A percentile compares a stretch with the other conserved stretches of the same genome.
Conservation (phyloP, 1,284 basidiomycete genomes). For the Porodaedalea pini region DNA sequence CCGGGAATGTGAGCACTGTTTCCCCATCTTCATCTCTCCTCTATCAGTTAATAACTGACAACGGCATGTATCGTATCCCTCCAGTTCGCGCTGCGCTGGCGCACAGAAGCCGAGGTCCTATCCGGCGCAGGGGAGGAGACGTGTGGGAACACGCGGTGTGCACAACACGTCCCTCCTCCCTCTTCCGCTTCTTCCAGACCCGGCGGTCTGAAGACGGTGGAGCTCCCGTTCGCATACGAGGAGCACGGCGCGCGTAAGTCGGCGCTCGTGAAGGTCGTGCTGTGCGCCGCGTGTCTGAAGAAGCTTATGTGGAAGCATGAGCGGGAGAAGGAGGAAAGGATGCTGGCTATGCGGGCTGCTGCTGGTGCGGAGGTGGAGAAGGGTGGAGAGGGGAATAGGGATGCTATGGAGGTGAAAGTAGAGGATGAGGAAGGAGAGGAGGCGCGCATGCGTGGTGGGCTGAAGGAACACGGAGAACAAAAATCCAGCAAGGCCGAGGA, state of each 20-base stretch:
- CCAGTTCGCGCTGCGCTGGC: constrained; percentile 86
- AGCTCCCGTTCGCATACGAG: constrained; percentile 84
- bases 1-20: constrained; percentile 61
- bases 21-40: constrained; percentile 18
- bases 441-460: constrained; percentile 19
- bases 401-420: background rate
- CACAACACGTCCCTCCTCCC: constrained; percentile 44
- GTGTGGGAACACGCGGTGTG: constrained; percentile 84
- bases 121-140: constrained; percentile 79
- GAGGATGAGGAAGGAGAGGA: constrained; percentile 58
- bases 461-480: constrained; percentile 4
- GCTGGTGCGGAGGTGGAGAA: background rate
- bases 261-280: constrained; percentile 84
- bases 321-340: constrained; percentile 49
- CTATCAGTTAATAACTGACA: background rate
- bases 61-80: constrained; percentile 2
- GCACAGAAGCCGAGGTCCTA: constrained; percentile 85
- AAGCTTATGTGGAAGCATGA: constrained; percentile 86
- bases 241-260: constrained; percentile 75
- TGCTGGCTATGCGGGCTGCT: background rate
- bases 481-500: background rate
- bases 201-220: constrained; percentile 60
- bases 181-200: constrained; percentile 7
- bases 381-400: background rate
- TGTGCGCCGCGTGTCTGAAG: constrained; percentile 72